Percentiles rank a stretch among this genome's conserved stretches.
Conservation (phyloP, 257 asterid species). For the Penstemon davidsonii region DNA sequence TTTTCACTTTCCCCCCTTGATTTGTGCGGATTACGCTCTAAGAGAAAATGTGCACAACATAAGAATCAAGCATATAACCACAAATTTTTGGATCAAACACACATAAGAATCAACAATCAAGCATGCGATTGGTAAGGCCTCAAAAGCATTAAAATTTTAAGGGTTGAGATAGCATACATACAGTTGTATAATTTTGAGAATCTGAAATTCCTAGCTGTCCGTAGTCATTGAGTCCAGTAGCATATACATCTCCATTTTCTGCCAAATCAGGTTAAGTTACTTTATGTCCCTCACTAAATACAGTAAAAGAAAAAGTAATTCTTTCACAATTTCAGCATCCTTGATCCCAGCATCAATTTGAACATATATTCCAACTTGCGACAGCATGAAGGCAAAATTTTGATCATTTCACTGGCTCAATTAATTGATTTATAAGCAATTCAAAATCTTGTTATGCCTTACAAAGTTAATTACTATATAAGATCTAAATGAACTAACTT, state of each 20-base stretch:
- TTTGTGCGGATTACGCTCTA: too few species aligned
- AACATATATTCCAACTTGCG: background rate
- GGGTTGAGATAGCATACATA: slow-evolving; percentile 65
- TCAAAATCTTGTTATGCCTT: background rate
- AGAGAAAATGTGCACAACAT: too few species aligned
- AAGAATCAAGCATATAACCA: background rate
- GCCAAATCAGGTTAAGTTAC: slow-evolving; percentile 38
- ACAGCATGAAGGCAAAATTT: background rate
- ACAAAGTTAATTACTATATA: background rate
- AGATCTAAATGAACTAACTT: background rate
- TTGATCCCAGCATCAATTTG: background rate
- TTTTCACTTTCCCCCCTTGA: too few species aligned
- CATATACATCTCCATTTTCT: slow-evolving; percentile 87
- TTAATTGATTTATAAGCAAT: background rate
- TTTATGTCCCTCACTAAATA: slow-evolving; percentile 34
- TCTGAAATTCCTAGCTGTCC: slow-evolving; percentile 90
- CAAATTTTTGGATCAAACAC: background rate
- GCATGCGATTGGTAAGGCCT: slow-evolving; percentile 6
- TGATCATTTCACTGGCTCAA: background rate
- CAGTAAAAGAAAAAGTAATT: slow-evolving; percentile 16
- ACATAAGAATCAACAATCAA: slow-evolving; percentile 16
- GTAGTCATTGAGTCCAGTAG: slow-evolving; percentile 89
- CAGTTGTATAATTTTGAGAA: slow-evolving; percentile 56
- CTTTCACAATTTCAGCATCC: slow-evolving; percentile 2
- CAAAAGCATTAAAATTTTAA: background rate